These are phyloP conservation scores for Penicillium brevicompactum DNA, from an alignment of 2,329 filamentous ascomycete species.

Conservation along the genomic window DNA sequence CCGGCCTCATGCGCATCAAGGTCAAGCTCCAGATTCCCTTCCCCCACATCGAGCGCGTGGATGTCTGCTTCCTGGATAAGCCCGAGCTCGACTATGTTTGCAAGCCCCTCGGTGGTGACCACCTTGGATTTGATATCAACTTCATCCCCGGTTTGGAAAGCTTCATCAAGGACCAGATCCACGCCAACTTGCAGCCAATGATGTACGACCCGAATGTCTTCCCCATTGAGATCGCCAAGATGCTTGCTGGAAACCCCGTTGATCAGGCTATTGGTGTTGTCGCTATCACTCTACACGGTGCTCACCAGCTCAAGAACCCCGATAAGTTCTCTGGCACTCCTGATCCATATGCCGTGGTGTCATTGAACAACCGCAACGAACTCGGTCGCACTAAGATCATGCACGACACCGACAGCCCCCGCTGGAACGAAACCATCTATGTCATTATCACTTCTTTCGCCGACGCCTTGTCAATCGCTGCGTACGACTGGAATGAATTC, in stretches of 20 bases:
- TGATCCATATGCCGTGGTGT: conserved; percentile 85
- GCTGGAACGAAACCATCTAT: conserved; percentile 97
- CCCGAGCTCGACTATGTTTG: conserved; percentile 95
- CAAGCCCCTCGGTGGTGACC: conserved; percentile 94
- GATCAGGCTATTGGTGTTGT: conserved; percentile 95
- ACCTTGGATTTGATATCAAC: conserved; percentile 97
- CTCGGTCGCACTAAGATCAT: conserved; percentile 88
- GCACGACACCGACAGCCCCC: conserved; percentile 79
- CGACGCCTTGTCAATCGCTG: conserved; percentile 79
- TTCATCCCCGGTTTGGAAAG: conserved; percentile 92
- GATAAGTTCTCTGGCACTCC: conserved; percentile 91
- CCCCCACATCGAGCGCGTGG: conserved; percentile 90
- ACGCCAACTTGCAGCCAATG: conserved; percentile 90
- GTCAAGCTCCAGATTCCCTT: conserved; percentile 96
- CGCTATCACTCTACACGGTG: conserved; percentile 87
- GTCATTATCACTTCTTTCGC: conserved; percentile 90
- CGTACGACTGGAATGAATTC: conserved; percentile 93
- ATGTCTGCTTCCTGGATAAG: conserved; percentile 89
- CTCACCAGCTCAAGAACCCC: conserved; percentile 88
- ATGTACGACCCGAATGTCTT: conserved; percentile 99
- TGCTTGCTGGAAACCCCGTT: conserved; percentile 89
- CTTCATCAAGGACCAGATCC: conserved; percentile 96
- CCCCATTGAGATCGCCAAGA: conserved; percentile 97
- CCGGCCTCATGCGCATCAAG: conserved; percentile 93
- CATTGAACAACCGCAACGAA: conserved; percentile 77